Evolutionary conservation across 441 rosid genomes (phyloP).

Genomic region (Corymbia citriodora): DNA sequence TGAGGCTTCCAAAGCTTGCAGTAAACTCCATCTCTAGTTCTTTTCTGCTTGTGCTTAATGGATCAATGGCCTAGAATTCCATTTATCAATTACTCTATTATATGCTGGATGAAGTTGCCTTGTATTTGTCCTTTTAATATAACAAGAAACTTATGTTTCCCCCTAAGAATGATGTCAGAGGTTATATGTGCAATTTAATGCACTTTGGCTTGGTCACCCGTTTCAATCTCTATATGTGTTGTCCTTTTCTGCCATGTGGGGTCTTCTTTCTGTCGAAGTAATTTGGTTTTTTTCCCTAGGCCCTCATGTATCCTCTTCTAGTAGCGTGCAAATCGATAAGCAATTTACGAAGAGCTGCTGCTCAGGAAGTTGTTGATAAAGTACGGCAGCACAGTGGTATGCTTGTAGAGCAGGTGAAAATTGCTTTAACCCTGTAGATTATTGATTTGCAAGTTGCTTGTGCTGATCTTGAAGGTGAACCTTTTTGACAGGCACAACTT

Average conservation of each 20-base stretch:
- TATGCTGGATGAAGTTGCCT: neutral
- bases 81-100: neutral
- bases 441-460: neutral
- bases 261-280: neutral
- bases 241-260: neutral
- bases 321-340: slow-evolving; percentile 99
- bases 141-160: neutral
- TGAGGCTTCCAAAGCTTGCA: neutral
- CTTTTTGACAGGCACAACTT: slow-evolving; percentile 72
- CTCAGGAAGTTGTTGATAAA: slow-evolving; percentile 97
- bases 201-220: neutral
- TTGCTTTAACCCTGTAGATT: neutral
- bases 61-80: neutral
- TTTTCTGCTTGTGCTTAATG: neutral
- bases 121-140: neutral
- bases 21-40: neutral
- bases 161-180: neutral
- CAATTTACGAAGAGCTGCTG: slow-evolving; percentile 91
- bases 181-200: neutral
- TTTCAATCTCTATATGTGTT: neutral
- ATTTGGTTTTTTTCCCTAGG: slow-evolving; percentile 32
- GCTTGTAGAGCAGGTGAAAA: slow-evolving; percentile 89
- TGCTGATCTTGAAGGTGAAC: neutral
- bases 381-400: slow-evolving; percentile 95
- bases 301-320: slow-evolving; percentile 99